These are phyloP conservation scores for Dothistroma pini DNA, from an alignment of 2,329 filamentous ascomycete genomes.

Conservation along the genomic window DNA sequence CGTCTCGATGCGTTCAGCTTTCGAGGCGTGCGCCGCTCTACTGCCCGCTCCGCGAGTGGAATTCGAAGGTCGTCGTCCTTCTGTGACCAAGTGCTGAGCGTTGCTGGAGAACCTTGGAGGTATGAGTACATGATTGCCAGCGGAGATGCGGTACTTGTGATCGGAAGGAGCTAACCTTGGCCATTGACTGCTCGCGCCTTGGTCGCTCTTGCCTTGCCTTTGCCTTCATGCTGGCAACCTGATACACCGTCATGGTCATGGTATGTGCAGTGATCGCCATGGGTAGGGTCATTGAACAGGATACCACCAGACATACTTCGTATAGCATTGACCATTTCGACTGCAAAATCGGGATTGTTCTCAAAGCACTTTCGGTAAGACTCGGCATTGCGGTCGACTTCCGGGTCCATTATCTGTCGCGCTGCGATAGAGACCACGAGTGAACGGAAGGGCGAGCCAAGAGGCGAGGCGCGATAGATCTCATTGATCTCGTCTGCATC, in stretches of 20 bases:
- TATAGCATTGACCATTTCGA: slow-evolving; percentile 53
- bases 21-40: slow-evolving; percentile 25
- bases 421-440: slow-evolving; percentile 54
- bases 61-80: neutral
- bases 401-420: slow-evolving; percentile 56
- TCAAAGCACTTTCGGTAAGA: slow-evolving; percentile 51
- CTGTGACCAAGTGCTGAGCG: neutral
- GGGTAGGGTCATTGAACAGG: slow-evolving; percentile 52
- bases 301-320: slow-evolving; percentile 48
- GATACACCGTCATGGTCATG: slow-evolving; percentile 47
- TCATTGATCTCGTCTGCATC: slow-evolving; percentile 54
- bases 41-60: slow-evolving; percentile 15
- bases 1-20: slow-evolving; percentile 20
- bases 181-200: slow-evolving; percentile 7
- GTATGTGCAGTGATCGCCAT: slow-evolving; percentile 45
- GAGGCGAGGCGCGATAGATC: slow-evolving; percentile 48
- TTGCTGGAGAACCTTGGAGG: slow-evolving; percentile 15
- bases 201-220: slow-evolving; percentile 15
- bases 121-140: slow-evolving; percentile 20
- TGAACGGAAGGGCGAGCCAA: slow-evolving; percentile 46
- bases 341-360: slow-evolving; percentile 49
- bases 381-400: slow-evolving; percentile 47
- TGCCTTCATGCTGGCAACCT: slow-evolving; percentile 18
- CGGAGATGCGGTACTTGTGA: neutral
- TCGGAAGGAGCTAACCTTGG: slow-evolving; percentile 17